phyloP scores from a whole-genome alignment of 345 rosid genomes.

The Mercurialis annua region DNA sequence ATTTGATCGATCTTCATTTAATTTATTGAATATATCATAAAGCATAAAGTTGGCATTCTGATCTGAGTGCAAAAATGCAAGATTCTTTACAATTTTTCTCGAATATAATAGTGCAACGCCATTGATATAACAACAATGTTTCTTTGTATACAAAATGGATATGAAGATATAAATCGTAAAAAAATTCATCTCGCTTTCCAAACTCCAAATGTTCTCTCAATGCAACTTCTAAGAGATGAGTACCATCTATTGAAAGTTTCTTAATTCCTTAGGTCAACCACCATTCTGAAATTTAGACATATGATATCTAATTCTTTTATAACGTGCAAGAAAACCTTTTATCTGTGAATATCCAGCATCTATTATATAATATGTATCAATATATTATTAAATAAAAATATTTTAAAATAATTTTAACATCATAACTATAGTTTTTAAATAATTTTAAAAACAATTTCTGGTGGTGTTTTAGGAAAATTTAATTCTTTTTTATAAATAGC shows the following conservation, averaged over 20 bases:
- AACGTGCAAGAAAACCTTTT: not conserved
- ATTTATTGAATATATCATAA: not conserved
- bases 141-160: too few relatives aligned
- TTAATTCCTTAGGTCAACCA: not conserved
- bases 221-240: not conserved
- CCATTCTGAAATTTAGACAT: not conserved
- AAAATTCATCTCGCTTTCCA: slow-evolving; percentile 6
- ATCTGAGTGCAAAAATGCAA: not conserved
- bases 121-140: too few relatives aligned
- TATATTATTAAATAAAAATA: not conserved
- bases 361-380: not conserved
- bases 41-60: not conserved
- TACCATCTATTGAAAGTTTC: not conserved
- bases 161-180: too few relatives aligned
- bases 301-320: not conserved
- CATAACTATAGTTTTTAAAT: too few relatives aligned
- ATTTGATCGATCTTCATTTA: too few relatives aligned
- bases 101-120: not conserved
- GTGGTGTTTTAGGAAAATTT: not conserved
- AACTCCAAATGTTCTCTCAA: not conserved
- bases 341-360: not conserved
- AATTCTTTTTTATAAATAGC: not conserved
- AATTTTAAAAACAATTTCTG: too few relatives aligned
- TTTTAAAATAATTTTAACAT: not conserved
- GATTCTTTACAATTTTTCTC: not conserved